Evolutionary conservation across 495 filamentous ascomycete species (phyloP).

Genomic region (Annulohypoxylon nitens): DNA sequence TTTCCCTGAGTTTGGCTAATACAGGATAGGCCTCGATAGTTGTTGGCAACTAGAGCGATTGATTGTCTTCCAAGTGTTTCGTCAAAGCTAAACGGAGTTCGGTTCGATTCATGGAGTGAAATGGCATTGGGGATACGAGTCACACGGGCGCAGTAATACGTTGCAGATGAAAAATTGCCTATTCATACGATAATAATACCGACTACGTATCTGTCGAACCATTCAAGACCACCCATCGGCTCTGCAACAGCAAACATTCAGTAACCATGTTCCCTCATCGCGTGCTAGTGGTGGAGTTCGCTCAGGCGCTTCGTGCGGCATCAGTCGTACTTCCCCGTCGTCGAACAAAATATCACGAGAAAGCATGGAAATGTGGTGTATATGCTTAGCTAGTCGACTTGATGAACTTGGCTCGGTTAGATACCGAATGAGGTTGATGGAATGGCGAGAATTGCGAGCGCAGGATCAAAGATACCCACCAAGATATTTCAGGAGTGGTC

Average conservation of each 20-base stretch:
- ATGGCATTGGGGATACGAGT: background rate
- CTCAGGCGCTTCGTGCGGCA: background rate
- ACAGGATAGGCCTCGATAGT: conserved; percentile 46
- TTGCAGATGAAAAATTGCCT: background rate
- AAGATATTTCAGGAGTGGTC: background rate
- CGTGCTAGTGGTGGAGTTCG: background rate
- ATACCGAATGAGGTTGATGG: background rate
- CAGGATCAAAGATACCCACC: background rate
- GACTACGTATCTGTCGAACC: background rate
- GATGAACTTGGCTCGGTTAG: background rate
- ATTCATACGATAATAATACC: conserved; percentile 8
- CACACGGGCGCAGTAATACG: conserved; percentile 7
- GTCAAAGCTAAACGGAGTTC: conserved; percentile 31
- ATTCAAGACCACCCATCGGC: background rate
- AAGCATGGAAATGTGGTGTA: conserved; percentile 15
- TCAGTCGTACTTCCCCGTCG: background rate
- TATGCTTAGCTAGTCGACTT: background rate
- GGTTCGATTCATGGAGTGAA: conserved; percentile 32
- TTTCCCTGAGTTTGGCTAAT: background rate
- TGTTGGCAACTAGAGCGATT: conserved; percentile 38
- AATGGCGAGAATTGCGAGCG: background rate
- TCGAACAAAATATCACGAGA: background rate
- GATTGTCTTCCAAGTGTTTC: conserved; percentile 10
- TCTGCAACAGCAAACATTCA: background rate
- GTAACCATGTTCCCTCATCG: conserved; percentile 8